Percentiles rank a stretch among this genome's conserved stretches.
Evolutionary conservation across 768 basidiomycete species (phyloP).

Genomic region (Lactarius hengduanensis): DNA sequence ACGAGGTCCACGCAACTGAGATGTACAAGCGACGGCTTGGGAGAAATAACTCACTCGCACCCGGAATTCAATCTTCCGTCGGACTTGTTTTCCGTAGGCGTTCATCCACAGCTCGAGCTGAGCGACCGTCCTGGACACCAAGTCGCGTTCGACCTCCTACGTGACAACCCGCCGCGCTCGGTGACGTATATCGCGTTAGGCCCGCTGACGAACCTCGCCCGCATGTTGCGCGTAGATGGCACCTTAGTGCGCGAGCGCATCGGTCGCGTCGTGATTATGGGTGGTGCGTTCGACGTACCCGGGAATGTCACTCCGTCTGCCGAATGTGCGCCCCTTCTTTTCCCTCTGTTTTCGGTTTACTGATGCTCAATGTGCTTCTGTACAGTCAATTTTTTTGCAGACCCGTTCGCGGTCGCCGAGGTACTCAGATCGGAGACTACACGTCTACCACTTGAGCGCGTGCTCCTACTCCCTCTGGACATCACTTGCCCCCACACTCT

Average conservation of each 20-base stretch:
- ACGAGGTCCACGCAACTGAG: conserved; percentile 11
- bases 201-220: conserved; percentile 78
- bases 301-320: conserved; percentile 81
- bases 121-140: conserved; percentile 50
- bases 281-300: conserved; percentile 89
- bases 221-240: conserved; percentile 55
- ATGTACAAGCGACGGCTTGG: conserved; percentile 61
- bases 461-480: conserved; percentile 75
- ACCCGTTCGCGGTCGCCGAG: conserved; percentile 79
- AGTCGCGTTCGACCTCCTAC: conserved; percentile 55
- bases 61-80: conserved; percentile 55
- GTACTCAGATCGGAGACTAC: conserved; percentile 48
- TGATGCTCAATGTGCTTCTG: neutral
- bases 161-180: conserved; percentile 47
- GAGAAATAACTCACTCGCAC: conserved; percentile 58
- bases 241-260: conserved; percentile 54
- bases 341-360: neutral
- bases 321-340: conserved; percentile 60
- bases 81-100: conserved; percentile 26
- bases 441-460: conserved; percentile 61
- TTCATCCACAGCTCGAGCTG: conserved; percentile 47
- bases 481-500: conserved; percentile 80
- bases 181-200: conserved; percentile 74
- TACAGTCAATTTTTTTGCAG: conserved; percentile 82
- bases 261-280: conserved; percentile 85